Percentiles rank a stretch among this genome's conserved stretches.
These are phyloP conservation scores for Tetrahymena elliotti DNA, from an alignment of 73 alveolate genomes.

Conservation along the genomic window DNA sequence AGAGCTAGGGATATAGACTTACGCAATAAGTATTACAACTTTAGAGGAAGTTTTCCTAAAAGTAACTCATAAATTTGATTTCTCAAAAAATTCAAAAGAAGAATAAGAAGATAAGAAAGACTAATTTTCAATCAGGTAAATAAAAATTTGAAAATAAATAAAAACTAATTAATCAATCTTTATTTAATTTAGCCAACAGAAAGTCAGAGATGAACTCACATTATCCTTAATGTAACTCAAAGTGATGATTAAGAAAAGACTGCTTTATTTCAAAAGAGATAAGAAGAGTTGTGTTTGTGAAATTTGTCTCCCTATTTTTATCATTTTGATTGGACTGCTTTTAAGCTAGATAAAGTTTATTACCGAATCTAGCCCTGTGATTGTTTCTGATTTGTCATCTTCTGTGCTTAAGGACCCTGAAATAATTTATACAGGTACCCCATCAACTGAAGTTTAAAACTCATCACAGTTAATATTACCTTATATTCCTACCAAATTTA, in stretches of 20 bases:
- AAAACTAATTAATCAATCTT: background rate
- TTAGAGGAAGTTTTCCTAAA: constrained; percentile 88
- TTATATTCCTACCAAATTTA: background rate
- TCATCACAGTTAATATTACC: background rate
- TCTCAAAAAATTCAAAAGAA: constrained; percentile 6
- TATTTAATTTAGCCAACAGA: background rate
- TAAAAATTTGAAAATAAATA: background rate
- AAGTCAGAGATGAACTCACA: constrained; percentile 6
- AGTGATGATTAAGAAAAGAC: constrained; percentile 71
- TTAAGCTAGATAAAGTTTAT: constrained; percentile 22
- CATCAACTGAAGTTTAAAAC: background rate
- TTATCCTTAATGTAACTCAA: constrained; percentile 53
- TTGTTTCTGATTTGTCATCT: background rate
- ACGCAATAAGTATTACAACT: constrained; percentile 79
- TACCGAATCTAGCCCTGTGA: constrained; percentile 2
- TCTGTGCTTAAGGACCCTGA: background rate
- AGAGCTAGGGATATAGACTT: constrained; percentile 37
- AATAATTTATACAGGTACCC: background rate
- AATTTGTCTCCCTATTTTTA: constrained; percentile 70
- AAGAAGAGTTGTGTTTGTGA: constrained; percentile 68
- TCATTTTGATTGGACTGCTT: constrained; percentile 66
- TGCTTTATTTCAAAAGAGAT: constrained; percentile 59
- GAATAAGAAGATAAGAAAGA: constrained; percentile 42
- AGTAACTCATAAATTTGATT: constrained; percentile 36
- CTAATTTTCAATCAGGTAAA: constrained; percentile 41